Conservation (phyloP, 2,329 filamentous ascomycete genomes). For the Teratosphaeria epicoccoides region DNA sequence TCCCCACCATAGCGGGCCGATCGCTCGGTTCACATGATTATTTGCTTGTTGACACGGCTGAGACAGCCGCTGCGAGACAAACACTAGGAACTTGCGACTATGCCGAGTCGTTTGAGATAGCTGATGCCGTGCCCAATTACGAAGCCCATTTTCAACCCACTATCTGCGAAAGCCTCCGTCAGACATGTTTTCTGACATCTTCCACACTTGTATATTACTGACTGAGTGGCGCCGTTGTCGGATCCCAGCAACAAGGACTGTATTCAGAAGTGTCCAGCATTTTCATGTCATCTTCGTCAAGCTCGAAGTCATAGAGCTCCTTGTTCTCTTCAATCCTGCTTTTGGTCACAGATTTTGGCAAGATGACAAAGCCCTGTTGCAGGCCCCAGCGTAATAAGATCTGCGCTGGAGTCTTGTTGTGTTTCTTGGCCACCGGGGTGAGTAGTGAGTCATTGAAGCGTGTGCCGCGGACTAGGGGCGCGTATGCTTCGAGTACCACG, state of each 20-base stretch:
- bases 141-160: not conserved
- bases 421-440: constrained; percentile 42
- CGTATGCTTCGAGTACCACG: constrained; percentile 40
- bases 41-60: too few relatives aligned
- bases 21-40: too few relatives aligned
- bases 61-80: too few relatives aligned
- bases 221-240: constrained; percentile 29
- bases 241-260: constrained; percentile 40
- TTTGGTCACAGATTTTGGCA: constrained; percentile 49
- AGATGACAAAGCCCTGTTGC: constrained; percentile 51
- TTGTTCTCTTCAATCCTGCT: constrained; percentile 51
- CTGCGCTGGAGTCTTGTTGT: constrained; percentile 48
- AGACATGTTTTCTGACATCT: not conserved
- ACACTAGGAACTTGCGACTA: not conserved
- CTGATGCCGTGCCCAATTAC: not conserved
- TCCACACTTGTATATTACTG: constrained; percentile 4
- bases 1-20: too few relatives aligned
- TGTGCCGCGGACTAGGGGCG: constrained; percentile 30
- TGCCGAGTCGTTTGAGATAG: not conserved
- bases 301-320: constrained; percentile 49
- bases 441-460: constrained; percentile 45
- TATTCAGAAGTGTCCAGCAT: constrained; percentile 45
- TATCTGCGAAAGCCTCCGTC: not conserved
- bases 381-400: constrained; percentile 52
- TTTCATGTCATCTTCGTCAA: constrained; percentile 49